Conservation (phyloP, 345 rosid genomes). For the Eutrema yunnanense region DNA sequence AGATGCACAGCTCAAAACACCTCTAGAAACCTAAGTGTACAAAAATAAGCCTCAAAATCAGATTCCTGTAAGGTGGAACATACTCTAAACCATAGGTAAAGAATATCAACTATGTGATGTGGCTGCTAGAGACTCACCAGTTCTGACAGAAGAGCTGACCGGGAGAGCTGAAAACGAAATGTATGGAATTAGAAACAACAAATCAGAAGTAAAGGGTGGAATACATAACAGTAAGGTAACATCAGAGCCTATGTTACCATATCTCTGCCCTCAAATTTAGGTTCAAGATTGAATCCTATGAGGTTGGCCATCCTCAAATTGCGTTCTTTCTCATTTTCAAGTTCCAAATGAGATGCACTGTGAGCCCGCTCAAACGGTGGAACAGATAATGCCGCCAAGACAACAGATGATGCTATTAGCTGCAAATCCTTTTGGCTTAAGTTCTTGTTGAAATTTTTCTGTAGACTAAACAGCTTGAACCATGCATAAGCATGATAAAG, state of each 20-base stretch:
- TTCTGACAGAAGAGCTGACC: constrained; percentile 80
- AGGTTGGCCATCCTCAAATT: constrained; percentile 92
- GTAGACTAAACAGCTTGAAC: constrained; percentile 90
- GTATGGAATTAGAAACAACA: constrained; percentile 5
- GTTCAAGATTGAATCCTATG: constrained; percentile 84
- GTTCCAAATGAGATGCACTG: constrained; percentile 75
- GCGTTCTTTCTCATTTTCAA: constrained; percentile 90
- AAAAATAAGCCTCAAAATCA: constrained; percentile 9
- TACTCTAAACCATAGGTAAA: constrained; percentile 9
- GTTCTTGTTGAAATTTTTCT: constrained; percentile 93
- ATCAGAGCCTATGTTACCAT: constrained; percentile 42
- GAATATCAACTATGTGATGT: constrained; percentile 3
- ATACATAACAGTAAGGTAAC: not conserved
- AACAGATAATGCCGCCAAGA: constrained; percentile 84
- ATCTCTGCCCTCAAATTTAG: constrained; percentile 85
- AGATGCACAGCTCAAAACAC: constrained; percentile 88
- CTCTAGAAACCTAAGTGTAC: constrained; percentile 62
- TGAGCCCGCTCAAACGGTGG: constrained; percentile 62
- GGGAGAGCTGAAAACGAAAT: constrained; percentile 59
- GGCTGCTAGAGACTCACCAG: constrained; percentile 52
- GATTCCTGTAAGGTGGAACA: not conserved
- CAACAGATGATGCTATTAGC: constrained; percentile 87
- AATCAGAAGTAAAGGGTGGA: not conserved
- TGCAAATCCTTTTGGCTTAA: constrained; percentile 94
- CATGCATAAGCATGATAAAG: constrained; percentile 97